A percentile compares a stretch with the other conserved stretches of the same genome.
These are phyloP conservation scores for Irpex rosettiformis DNA, from an alignment of 1,284 basidiomycete species.

Conservation along the genomic window DNA sequence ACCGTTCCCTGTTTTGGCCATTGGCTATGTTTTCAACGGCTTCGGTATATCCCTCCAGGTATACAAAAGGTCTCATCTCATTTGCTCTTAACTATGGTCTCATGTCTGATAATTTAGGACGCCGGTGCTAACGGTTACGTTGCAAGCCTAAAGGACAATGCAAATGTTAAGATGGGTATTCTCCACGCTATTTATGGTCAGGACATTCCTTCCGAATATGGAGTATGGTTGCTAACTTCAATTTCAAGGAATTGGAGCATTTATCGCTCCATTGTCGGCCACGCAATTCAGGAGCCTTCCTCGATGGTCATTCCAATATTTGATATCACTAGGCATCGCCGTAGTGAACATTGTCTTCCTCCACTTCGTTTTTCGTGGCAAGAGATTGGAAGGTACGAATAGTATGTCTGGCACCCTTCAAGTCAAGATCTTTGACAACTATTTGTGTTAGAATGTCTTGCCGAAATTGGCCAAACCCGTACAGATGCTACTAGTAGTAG, in stretches of 20 bases:
- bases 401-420: not conserved
- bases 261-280: constrained; percentile 56
- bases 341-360: constrained; percentile 41
- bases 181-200: constrained; percentile 47
- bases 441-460: constrained; percentile 27
- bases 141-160: constrained; percentile 41
- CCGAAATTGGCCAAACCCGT: constrained; percentile 29
- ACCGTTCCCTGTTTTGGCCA: constrained; percentile 61
- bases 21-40: constrained; percentile 58
- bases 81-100: not conserved
- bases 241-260: constrained; percentile 50
- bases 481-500: constrained; percentile 6
- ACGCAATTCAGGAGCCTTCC: constrained; percentile 54
- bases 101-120: constrained; percentile 31
- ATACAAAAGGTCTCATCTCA: constrained; percentile 1
- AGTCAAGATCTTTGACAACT: not conserved
- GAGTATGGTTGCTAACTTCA: not conserved
- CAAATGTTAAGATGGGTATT: constrained; percentile 57
- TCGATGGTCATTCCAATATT: constrained; percentile 64
- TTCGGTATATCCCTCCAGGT: constrained; percentile 58
- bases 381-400: constrained; percentile 48
- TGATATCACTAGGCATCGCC: constrained; percentile 56
- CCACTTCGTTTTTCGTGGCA: constrained; percentile 48
- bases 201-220: not conserved
- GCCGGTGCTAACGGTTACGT: constrained; percentile 58